Conservation (phyloP, 257 asterid species). For the Solanum sitiens region DNA sequence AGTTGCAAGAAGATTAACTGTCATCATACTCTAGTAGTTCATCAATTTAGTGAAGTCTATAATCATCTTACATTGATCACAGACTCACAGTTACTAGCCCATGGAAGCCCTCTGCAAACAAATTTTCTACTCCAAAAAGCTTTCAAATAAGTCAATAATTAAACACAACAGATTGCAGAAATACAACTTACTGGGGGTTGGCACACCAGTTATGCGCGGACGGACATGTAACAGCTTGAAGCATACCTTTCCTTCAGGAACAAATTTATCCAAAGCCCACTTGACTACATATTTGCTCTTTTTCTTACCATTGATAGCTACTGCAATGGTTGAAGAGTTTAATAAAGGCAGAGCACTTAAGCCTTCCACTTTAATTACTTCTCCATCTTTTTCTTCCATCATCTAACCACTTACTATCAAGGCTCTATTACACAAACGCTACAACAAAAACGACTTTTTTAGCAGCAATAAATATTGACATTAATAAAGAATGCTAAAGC, state of each 20-base stretch:
- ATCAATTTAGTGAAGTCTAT: neutral
- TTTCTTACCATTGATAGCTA: conserved; percentile 55
- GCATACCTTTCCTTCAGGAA: conserved; percentile 50
- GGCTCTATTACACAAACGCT: neutral
- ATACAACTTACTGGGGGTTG: conserved; percentile 72
- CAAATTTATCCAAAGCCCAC: conserved; percentile 93
- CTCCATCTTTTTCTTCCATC: neutral
- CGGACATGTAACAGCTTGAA: conserved; percentile 65
- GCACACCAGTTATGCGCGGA: conserved; percentile 43
- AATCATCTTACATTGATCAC: neutral
- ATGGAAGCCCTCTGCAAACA: neutral
- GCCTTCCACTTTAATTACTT: conserved; percentile 10
- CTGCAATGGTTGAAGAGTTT: conserved; percentile 25
- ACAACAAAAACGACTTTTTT: too few species aligned
- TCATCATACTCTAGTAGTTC: neutral
- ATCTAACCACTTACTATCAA: neutral
- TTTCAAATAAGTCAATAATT: neutral
- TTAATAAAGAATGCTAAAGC: too few species aligned
- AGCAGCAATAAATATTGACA: too few species aligned
- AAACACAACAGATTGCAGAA: neutral
- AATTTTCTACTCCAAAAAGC: neutral
- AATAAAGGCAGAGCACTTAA: conserved; percentile 16
- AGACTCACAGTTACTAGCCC: neutral
- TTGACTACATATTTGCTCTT: conserved; percentile 44
- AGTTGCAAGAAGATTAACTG: neutral